Base-by-base conservation (phyloP, 768 basidiomycete species). In the Termitomyces sp. region DNA sequence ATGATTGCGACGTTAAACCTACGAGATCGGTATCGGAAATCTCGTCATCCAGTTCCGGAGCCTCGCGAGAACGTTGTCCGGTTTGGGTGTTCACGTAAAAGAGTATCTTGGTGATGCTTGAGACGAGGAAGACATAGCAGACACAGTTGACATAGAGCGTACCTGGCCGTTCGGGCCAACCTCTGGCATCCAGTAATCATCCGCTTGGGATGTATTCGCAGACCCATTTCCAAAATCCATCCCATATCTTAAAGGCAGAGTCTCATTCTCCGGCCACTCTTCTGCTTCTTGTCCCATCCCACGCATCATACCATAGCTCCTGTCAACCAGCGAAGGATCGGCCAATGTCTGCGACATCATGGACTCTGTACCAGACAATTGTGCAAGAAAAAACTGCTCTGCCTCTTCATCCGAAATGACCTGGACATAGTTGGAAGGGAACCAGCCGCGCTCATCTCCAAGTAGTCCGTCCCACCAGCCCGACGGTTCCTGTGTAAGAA, bases 381-480 rank as follows among this genome's bases (percentile, higher is more conserved):
- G 80, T 54, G 76, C 76, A 10, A 82, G 75, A 61, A 88, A 79
- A 12, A 80, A 83, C 24, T 79, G 70, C 58, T 92, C 92, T 3
- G 86, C 90, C 66, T 92, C 91, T 66, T 90, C 87, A 60, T 92
- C 90, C 26, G 84, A 80, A 56, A 98, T 85, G 46, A 83, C 69
- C 48, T 78, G 74, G 46, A 97, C 94, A 75, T 97, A 98, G 75
- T 98, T 99, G 63, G 90, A 92, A 22, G 96, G 96, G 72, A 99
- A 96, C 93, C 93, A 96, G 57, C 96, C 96, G 51, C 96, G 85
- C 70, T 90, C 88, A 55, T 92, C 90, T 49, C 86, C 84, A 22
- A 97, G 79, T 58, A 97, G 76, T 5, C 96, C 96, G 70, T 99
- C 96, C 97, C 95, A 98, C 96, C 96, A 99, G 16, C 96, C 96